Evolutionary conservation across 1,284 basidiomycete species (phyloP).

Genomic region (Schizophyllum amplum): DNA sequence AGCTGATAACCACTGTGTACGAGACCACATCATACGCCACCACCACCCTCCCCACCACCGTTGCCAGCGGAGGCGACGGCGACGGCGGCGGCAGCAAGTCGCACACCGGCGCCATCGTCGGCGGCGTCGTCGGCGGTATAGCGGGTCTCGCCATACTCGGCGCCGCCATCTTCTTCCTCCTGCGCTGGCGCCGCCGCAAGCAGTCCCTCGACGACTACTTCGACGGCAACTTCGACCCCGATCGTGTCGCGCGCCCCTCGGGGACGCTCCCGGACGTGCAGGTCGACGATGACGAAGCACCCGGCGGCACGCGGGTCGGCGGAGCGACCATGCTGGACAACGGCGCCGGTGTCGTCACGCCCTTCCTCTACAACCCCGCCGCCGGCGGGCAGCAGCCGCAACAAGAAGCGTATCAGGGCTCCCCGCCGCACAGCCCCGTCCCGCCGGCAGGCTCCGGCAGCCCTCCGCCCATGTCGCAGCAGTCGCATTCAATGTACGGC

Average conservation of each 20-base stretch:
- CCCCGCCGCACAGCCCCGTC: neutral
- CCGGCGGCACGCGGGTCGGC: constrained; percentile 11
- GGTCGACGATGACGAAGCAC: constrained; percentile 12
- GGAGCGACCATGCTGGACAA: neutral
- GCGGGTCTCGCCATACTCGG: constrained; percentile 5
- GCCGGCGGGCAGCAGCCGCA: neutral
- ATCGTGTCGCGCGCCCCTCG: constrained; percentile 11
- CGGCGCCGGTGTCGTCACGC: constrained; percentile 13
- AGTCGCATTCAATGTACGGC: constrained; percentile 8
- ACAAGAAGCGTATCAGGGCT: neutral
- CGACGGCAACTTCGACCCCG: constrained; percentile 16
- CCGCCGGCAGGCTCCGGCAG: neutral
- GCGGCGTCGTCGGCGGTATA: constrained; percentile 23
- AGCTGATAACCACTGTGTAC: constrained; percentile 11
- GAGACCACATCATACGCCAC: neutral
- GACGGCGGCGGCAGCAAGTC: constrained; percentile 12
- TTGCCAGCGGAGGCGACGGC: constrained; percentile 7
- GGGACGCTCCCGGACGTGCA: constrained; percentile 15
- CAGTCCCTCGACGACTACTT: constrained; percentile 4
- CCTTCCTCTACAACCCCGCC: constrained; percentile 11
- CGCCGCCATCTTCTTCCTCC: neutral
- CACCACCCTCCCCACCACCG: neutral
- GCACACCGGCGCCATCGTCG: constrained; percentile 22
- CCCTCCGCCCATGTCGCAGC: constrained; percentile 16
- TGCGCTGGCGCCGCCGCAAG: neutral